Conservation (phyloP, 2,329 filamentous ascomycete genomes). For the Bipolaris oryzae region DNA sequence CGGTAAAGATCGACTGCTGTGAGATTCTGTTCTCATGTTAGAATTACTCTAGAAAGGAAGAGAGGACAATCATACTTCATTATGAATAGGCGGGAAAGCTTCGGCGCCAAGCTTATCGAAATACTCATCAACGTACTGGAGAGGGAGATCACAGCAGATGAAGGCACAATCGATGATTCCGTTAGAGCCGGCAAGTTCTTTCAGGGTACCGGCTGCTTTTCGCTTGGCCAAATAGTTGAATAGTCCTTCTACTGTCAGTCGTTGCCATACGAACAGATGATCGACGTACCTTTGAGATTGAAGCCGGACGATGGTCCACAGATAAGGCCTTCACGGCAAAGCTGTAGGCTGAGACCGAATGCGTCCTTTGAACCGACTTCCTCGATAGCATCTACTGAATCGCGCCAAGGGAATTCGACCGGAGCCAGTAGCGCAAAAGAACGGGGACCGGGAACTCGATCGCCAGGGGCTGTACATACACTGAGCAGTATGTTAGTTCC, state of each 20-base stretch:
- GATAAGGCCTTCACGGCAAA: conserved; percentile 64
- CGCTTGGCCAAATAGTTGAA: conserved; percentile 22
- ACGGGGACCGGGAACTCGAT: conserved; percentile 65
- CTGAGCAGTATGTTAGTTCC: conserved; percentile 37
- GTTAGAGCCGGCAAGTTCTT: conserved; percentile 12
- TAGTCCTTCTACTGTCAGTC: conserved; percentile 18
- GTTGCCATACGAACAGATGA: not conserved
- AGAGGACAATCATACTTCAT: conserved; percentile 11
- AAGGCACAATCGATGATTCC: conserved; percentile 48
- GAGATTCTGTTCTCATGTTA: conserved; percentile 21
- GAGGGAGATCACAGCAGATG: conserved; percentile 67
- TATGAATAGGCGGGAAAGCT: conserved; percentile 23
- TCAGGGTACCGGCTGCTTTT: conserved; percentile 20
- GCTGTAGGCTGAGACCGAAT: conserved; percentile 58
- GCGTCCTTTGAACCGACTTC: conserved; percentile 63
- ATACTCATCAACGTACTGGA: conserved; percentile 67
- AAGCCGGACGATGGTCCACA: conserved; percentile 67
- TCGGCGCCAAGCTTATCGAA: conserved; percentile 60
- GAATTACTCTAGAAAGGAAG: not conserved
- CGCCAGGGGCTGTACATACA: conserved; percentile 63
- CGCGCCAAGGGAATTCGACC: conserved; percentile 65
- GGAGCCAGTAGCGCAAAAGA: conserved; percentile 56
- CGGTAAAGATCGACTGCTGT: conserved; percentile 26
- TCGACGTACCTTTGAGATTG: conserved; percentile 56
- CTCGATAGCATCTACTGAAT: conserved; percentile 61